phyloP scores from a whole-genome alignment of 2,329 filamentous ascomycete species.

The Aspergillus sp. region DNA sequence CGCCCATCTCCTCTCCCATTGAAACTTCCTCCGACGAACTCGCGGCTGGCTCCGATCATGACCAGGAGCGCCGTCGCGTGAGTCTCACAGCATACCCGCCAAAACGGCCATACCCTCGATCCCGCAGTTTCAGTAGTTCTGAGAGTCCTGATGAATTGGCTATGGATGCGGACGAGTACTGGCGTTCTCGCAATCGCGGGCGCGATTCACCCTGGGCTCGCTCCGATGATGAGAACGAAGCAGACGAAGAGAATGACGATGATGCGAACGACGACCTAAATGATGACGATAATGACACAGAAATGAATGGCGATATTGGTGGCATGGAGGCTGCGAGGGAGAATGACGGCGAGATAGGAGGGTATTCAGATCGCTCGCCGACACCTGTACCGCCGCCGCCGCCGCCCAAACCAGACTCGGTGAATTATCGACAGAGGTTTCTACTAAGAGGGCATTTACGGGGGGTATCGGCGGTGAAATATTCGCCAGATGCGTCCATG shows the following conservation, averaged over 20 bases:
- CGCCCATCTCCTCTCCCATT: slow-evolving; percentile 23
- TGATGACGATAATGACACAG: slow-evolving; percentile 2
- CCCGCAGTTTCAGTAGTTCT: slow-evolving; percentile 32
- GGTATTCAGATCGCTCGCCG: slow-evolving; percentile 30
- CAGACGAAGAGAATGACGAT: slow-evolving; percentile 1
- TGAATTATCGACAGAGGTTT: slow-evolving; percentile 70
- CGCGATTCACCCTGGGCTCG: slow-evolving; percentile 24
- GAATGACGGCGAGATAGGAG: slow-evolving; percentile 17
- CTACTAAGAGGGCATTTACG: slow-evolving; percentile 75
- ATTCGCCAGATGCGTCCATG: slow-evolving; percentile 86
- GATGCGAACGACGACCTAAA: neutral
- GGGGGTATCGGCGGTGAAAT: slow-evolving; percentile 79
- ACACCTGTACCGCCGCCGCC: slow-evolving; percentile 41
- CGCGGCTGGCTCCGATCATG: slow-evolving; percentile 34
- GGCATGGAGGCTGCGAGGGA: slow-evolving; percentile 10
- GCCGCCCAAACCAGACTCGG: slow-evolving; percentile 53
- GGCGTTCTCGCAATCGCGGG: slow-evolving; percentile 30
- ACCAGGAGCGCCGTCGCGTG: slow-evolving; percentile 36
- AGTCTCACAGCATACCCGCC: slow-evolving; percentile 37
- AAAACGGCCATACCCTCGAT: slow-evolving; percentile 25
- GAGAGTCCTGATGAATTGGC: slow-evolving; percentile 49
- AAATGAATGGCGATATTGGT: slow-evolving; percentile 1
- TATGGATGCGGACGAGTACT: slow-evolving; percentile 38
- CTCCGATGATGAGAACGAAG: slow-evolving; percentile 11
- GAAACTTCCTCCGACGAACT: slow-evolving; percentile 44